Conservation (phyloP, 345 rosid species). For the Pugionium cornutum region DNA sequence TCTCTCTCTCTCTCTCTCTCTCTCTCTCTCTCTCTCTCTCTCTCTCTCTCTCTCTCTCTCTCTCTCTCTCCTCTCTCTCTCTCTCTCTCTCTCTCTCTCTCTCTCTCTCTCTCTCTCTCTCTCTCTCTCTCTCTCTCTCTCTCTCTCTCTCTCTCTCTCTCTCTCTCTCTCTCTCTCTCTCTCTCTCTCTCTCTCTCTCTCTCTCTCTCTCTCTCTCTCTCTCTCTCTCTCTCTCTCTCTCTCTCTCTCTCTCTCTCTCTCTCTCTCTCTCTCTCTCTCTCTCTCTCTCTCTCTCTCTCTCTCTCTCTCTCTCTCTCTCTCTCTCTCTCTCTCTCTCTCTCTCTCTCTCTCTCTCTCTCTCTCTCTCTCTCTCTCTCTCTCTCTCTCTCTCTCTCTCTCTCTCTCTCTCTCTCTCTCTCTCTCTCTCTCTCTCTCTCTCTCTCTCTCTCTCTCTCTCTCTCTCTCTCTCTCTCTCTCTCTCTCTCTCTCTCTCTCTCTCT, state of each 20-base stretch:
- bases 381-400: conserved; percentile 10
- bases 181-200: conserved; percentile 2
- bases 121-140: conserved; percentile 10
- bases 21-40: conserved; percentile 2
- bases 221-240: conserved; percentile 6
- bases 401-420: background rate
- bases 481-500: conserved; percentile 6
- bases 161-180: conserved; percentile 6
- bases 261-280: conserved; percentile 7
- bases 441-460: conserved; percentile 2
- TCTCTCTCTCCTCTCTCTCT: background rate
- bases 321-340: background rate
- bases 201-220: conserved; percentile 8
- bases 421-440: conserved; percentile 6
- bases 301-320: conserved; percentile 5
- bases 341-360: conserved; percentile 8
- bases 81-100: conserved; percentile 8
- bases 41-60: conserved; percentile 5
- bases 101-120: conserved; percentile 4
- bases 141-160: background rate
- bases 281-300: conserved; percentile 6
- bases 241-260: background rate
- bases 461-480: conserved; percentile 8
- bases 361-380: conserved; percentile 4
- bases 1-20: conserved; percentile 8